Conservation (phyloP, 2,329 filamentous ascomycete species). For the Ceratocystis alfenasii region DNA sequence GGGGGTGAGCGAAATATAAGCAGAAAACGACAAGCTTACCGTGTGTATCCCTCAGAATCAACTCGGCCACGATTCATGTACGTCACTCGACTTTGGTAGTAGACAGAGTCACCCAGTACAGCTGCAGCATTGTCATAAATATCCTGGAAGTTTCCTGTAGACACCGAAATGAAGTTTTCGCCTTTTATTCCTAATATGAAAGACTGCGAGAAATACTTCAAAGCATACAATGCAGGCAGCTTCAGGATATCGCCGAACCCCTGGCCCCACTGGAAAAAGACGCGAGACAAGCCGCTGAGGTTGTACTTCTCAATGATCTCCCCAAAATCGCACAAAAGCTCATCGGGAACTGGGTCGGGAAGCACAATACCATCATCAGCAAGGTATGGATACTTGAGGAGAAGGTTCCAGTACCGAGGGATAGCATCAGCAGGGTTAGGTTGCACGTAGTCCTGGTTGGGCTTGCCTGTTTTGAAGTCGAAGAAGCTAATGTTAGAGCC, state of each 20-base stretch:
- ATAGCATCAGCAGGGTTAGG: background rate
- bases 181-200: constrained; percentile 58
- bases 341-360: constrained; percentile 35
- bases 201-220: constrained; percentile 28
- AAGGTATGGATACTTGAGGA: constrained; percentile 15
- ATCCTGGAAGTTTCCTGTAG: constrained; percentile 74
- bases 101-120: constrained; percentile 69
- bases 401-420: constrained; percentile 8
- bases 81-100: constrained; percentile 85
- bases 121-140: constrained; percentile 75
- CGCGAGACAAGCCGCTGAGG: constrained; percentile 30
- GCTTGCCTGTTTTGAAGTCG: constrained; percentile 12
- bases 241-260: constrained; percentile 33
- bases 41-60: constrained; percentile 69
- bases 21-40: constrained; percentile 46
- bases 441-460: constrained; percentile 7
- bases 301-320: constrained; percentile 34
- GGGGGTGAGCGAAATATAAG: constrained; percentile 59
- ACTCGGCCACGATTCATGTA: constrained; percentile 76
- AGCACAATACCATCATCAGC: constrained; percentile 27
- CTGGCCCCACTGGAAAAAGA: constrained; percentile 29
- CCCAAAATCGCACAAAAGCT: constrained; percentile 34
- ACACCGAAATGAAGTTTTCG: constrained; percentile 77
- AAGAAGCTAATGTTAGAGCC: constrained; percentile 7
- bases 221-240: constrained; percentile 32